A percentile compares a stretch with the other conserved stretches of the same genome.
phyloP scores from a whole-genome alignment of 2,329 filamentous ascomycete species.

The Dendrostoma leiphaemia region DNA sequence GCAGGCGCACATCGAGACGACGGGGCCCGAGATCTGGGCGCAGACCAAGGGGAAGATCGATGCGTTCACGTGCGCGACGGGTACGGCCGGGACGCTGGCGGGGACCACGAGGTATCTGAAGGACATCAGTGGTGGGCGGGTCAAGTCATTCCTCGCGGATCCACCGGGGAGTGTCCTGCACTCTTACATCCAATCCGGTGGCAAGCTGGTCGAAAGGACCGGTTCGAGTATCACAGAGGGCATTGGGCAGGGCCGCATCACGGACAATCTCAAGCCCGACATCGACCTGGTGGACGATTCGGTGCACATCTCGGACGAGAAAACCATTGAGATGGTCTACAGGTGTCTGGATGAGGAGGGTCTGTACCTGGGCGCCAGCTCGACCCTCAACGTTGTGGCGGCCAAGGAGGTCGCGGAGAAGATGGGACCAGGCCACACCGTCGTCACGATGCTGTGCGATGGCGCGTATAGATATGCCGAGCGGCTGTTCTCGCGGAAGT shows the following conservation, averaged over 20 bases:
- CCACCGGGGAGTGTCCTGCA: constrained; percentile 92
- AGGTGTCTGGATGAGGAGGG: constrained; percentile 94
- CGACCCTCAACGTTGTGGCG: constrained; percentile 90
- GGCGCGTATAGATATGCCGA: constrained; percentile 98
- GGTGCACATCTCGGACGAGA: constrained; percentile 82
- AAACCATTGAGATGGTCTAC: constrained; percentile 98
- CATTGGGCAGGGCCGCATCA: constrained; percentile 93
- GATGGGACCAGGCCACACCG: constrained; percentile 81
- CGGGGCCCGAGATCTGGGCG: constrained; percentile 94
- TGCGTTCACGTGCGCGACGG: constrained; percentile 93
- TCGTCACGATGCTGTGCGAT: constrained; percentile 92
- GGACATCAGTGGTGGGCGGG: constrained; percentile 70
- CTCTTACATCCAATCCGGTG: constrained; percentile 84
- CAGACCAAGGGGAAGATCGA: constrained; percentile 85
- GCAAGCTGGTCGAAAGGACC: constrained; percentile 74
- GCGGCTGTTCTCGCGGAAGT: constrained; percentile 85
- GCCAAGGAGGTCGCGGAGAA: constrained; percentile 92
- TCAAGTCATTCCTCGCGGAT: constrained; percentile 89
- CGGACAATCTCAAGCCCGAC: constrained; percentile 89
- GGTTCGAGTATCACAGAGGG: constrained; percentile 95
- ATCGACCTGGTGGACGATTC: constrained; percentile 82
- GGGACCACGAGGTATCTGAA: constrained; percentile 88
- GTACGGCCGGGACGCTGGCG: constrained; percentile 87
- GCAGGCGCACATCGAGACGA: constrained; percentile 92
- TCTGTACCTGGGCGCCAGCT: constrained; percentile 90